A percentile compares a stretch with the other conserved stretches of the same genome.
Evolutionary conservation across 2,329 filamentous ascomycete genomes (phyloP).

Genomic region (Ceratocystis albifundus): DNA sequence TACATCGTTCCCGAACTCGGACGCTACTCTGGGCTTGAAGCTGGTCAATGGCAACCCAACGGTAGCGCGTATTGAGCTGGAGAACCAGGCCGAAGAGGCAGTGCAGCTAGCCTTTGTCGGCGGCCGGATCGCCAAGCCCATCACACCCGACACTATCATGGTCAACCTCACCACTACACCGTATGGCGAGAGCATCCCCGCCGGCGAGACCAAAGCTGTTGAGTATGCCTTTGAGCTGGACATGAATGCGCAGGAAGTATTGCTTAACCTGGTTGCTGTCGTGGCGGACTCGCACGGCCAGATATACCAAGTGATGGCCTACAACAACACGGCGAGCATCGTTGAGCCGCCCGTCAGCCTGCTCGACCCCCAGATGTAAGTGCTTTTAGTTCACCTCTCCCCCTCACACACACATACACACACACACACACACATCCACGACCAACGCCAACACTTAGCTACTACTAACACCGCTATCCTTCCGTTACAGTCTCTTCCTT

Average conservation of each 20-base stretch:
- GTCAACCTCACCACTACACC: conserved; percentile 73
- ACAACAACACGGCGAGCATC: conserved; percentile 71
- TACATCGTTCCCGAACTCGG: conserved; percentile 55
- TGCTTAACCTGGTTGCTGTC: conserved; percentile 64
- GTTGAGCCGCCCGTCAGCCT: conserved; percentile 86
- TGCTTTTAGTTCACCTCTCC: conserved; percentile 26
- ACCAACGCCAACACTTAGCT: neutral
- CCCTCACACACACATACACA: no score
- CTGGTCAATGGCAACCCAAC: conserved; percentile 86
- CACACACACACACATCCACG: no score
- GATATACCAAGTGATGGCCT: conserved; percentile 66
- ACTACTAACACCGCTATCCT: neutral
- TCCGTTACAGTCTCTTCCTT: conserved; percentile 68
- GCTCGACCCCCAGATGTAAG: conserved; percentile 91
- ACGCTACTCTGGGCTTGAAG: conserved; percentile 80
- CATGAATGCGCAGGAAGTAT: conserved; percentile 83
- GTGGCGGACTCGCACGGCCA: conserved; percentile 54
- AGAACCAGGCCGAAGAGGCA: conserved; percentile 68
- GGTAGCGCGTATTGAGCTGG: conserved; percentile 67
- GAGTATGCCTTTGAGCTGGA: conserved; percentile 81
- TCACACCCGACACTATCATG: conserved; percentile 43
- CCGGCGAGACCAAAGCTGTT: conserved; percentile 63
- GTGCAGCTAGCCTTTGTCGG: conserved; percentile 66
- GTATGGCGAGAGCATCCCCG: conserved; percentile 62
- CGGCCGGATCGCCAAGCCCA: conserved; percentile 56